Conservation (phyloP, 2,329 filamentous ascomycete species). For the Emmonsia crescens region DNA sequence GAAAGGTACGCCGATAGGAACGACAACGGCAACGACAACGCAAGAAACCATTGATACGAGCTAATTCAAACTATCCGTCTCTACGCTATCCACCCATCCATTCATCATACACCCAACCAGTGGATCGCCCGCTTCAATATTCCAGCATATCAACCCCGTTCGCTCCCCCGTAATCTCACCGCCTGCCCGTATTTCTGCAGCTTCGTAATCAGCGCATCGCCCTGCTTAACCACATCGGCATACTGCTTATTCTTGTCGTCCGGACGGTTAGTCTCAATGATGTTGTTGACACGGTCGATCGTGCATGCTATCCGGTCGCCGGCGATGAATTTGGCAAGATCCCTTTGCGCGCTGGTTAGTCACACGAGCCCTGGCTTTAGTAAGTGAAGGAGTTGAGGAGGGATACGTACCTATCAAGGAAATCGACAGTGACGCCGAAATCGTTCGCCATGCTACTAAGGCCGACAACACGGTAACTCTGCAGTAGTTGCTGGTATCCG, state of each 20-base stretch:
- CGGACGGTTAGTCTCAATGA: conserved; percentile 95
- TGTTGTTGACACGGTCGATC: conserved; percentile 90
- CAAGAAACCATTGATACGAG: background rate
- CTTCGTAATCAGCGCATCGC: conserved; percentile 96
- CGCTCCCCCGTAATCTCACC: conserved; percentile 84
- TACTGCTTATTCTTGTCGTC: conserved; percentile 99
- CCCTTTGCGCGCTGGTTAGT: conserved; percentile 41
- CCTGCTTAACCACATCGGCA: conserved; percentile 92
- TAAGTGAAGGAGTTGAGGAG: background rate
- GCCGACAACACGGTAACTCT: conserved; percentile 96
- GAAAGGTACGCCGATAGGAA: too few relatives aligned
- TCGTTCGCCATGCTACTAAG: conserved; percentile 93
- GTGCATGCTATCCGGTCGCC: conserved; percentile 90
- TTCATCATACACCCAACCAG: background rate
- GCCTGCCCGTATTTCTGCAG: conserved; percentile 98
- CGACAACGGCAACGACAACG: background rate
- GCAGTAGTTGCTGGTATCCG: conserved; percentile 91
- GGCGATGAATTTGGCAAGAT: conserved; percentile 94
- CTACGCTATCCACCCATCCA: background rate
- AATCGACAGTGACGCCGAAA: conserved; percentile 95
- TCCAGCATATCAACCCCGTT: conserved; percentile 54
- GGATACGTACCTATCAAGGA: conserved; percentile 71
- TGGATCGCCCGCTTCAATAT: too few relatives aligned
- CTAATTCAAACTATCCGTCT: background rate
- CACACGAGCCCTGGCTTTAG: too few relatives aligned